Conservation (phyloP, 2,329 filamentous ascomycete species). For the Pseudopyricularia javanii region DNA sequence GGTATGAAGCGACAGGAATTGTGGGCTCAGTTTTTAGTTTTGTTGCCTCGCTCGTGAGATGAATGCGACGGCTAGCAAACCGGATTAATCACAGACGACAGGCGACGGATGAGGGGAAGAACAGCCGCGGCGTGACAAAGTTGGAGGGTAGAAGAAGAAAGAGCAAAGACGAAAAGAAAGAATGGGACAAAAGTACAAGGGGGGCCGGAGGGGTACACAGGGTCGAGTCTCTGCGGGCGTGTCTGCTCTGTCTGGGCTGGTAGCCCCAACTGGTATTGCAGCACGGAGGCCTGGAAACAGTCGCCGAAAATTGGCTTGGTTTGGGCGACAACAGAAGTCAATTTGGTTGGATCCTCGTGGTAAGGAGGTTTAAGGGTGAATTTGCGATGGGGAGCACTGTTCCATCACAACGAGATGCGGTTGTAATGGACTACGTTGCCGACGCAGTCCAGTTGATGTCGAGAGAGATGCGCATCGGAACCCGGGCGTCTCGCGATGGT, state of each 20-base stretch:
- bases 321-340: too few relatives aligned
- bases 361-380: neutral
- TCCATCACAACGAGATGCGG: neutral
- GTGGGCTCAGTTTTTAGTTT: neutral
- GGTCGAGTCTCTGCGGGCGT: too few relatives aligned
- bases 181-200: neutral
- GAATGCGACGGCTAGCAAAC: neutral
- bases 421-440: neutral
- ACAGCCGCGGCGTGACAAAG: too few relatives aligned
- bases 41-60: neutral
- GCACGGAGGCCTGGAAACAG: too few relatives aligned
- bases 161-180: neutral
- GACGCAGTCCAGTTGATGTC: neutral
- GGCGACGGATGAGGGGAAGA: neutral
- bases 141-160: neutral
- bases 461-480: neutral
- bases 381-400: neutral
- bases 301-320: too few relatives aligned
- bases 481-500: too few relatives aligned
- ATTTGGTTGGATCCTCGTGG: neutral
- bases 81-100: neutral
- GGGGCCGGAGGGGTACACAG: neutral
- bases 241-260: constrained; percentile 1
- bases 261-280: too few relatives aligned
- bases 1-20: neutral